Evolutionary conservation across 139 green algal genomes (phyloP), one percentile per base, ranked within the genome.

Genomic region (Chlorella sp.): DNA sequence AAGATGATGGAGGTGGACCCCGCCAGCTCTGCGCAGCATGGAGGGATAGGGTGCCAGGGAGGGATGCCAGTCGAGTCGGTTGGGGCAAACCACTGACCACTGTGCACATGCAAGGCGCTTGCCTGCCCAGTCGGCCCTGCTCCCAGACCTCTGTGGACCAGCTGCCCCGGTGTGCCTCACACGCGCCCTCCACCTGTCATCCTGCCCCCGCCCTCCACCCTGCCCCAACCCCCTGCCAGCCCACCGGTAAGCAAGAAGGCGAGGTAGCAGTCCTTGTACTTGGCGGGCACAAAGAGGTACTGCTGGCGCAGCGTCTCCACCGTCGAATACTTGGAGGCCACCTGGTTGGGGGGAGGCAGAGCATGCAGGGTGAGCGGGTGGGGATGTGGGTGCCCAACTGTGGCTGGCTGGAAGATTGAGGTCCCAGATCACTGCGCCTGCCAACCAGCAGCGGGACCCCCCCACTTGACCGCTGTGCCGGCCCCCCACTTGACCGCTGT

Each of bases 191-290:
- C 17, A 4, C 7, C 19, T 17, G 3, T 8, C 3, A 36, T 9
- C n/a, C n/a, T 2, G 14, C 36, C 65, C 73, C 73, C 9, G n/a
- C 2, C 40, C 44, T 38, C 36, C 68, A 4, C 3, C 38, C 36
- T 14, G 32, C 38, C 22, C 26, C 6, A 22, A 46, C 34, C 32
- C 46, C 28, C 32, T 0, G 32, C 8, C 17, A n/a, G 34, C 79
- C 30, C 72, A 86, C 82, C 82, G 1, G 87, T 99, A 65, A 99
- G 87, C 54, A 97, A 85, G 62, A 92, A 98, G 0, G 90, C 90
- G 67, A 98, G 85, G 92, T 99, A 98, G 86, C 93, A 97, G 91
- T 99, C 97, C 94, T 99, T 99, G 93, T 97, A 93, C 92, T 99
- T 99, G 43, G 97, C 97, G 60, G 97, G 97, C 7, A 99, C 84